These are phyloP conservation scores for Acer yangbiense DNA, from an alignment of 345 rosid species.

Conservation along the genomic window DNA sequence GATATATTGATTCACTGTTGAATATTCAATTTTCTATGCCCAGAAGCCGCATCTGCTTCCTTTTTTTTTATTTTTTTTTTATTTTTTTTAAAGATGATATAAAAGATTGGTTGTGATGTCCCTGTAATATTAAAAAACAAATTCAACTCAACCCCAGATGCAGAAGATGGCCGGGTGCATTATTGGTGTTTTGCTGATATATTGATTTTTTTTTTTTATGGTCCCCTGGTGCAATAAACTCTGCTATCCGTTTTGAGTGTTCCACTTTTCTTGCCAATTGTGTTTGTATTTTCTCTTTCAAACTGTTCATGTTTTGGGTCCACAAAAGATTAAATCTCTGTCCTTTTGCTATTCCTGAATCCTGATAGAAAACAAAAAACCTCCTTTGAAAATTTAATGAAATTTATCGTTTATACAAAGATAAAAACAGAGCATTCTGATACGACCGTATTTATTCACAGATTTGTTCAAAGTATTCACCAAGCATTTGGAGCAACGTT, in stretches of 20 bases:
- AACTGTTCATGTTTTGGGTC: background rate
- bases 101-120: background rate
- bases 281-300: background rate
- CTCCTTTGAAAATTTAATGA: no score
- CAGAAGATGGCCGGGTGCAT: background rate
- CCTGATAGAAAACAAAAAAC: no score
- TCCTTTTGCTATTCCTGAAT: background rate
- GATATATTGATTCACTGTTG: background rate
- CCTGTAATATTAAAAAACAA: background rate
- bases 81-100: no score
- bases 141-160: background rate
- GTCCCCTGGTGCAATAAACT: conserved; percentile 8
- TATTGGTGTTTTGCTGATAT: background rate
- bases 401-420: no score
- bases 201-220: background rate
- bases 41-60: background rate
- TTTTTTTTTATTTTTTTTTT: no score
- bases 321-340: conserved; percentile 6
- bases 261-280: conserved; percentile 10
- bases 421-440: no score
- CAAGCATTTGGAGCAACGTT: no score
- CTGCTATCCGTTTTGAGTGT: background rate
- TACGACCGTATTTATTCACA: no score
- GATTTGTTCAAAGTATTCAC: no score
- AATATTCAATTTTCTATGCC: background rate